Evolutionary conservation across 371 early-diverging fungal species (phyloP).

Genomic region (Thermomucor indicae-seudaticae): DNA sequence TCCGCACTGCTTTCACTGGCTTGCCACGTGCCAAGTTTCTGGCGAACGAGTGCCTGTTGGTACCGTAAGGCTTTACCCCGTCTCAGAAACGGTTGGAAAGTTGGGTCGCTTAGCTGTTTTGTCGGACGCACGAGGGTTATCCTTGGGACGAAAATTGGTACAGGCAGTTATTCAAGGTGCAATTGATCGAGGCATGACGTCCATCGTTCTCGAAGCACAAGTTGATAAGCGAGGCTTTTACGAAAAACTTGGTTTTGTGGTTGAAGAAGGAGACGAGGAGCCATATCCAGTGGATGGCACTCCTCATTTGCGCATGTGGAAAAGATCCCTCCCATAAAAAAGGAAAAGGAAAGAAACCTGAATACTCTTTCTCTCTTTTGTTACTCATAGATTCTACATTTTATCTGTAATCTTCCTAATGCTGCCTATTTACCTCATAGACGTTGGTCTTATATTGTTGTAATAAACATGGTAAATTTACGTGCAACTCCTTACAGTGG

Average conservation of each 20-base stretch:
- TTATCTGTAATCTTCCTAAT: too few species aligned
- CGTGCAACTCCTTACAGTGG: too few species aligned
- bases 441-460: too few species aligned
- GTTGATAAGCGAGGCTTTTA: slow-evolving; percentile 41
- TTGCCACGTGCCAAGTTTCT: slow-evolving; percentile 20
- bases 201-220: slow-evolving; percentile 35
- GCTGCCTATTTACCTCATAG: too few species aligned
- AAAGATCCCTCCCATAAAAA: slow-evolving; percentile 9
- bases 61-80: slow-evolving; percentile 24
- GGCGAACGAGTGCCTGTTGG: slow-evolving; percentile 27
- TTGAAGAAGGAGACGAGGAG: slow-evolving; percentile 29
- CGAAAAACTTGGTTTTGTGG: slow-evolving; percentile 33
- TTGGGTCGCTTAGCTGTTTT: slow-evolving; percentile 42
- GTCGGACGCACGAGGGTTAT: slow-evolving; percentile 26
- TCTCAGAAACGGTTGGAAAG: slow-evolving; percentile 24
- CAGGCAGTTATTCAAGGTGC: slow-evolving; percentile 20
- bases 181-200: slow-evolving; percentile 8
- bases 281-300: slow-evolving; percentile 38
- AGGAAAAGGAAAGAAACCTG: not conserved
- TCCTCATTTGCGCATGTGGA: slow-evolving; percentile 41
- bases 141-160: slow-evolving; percentile 25
- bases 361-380: not conserved
- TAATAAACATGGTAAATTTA: too few species aligned
- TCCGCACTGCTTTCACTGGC: slow-evolving; percentile 23
- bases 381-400: not conserved